Evolutionary conservation across 225 moss, liverwort and hornwort species (phyloP).

Genomic region (Bryum argenteum): DNA sequence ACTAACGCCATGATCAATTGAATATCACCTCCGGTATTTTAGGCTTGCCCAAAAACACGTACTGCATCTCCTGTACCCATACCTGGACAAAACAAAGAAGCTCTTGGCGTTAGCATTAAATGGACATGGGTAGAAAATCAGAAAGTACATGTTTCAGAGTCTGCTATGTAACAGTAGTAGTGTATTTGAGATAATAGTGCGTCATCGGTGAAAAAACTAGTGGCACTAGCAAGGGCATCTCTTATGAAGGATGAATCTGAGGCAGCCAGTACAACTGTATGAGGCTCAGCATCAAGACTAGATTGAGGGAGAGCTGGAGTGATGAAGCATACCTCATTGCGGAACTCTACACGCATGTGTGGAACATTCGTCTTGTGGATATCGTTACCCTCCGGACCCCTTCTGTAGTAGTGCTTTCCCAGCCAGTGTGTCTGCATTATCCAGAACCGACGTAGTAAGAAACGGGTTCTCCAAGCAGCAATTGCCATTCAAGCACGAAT

Average conservation of each 20-base stretch:
- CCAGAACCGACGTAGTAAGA: conserved; percentile 26
- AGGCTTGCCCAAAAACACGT: conserved; percentile 62
- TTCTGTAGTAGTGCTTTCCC: conserved; percentile 69
- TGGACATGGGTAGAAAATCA: background rate
- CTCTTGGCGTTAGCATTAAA: background rate
- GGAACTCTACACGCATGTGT: conserved; percentile 94
- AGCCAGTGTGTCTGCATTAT: conserved; percentile 80
- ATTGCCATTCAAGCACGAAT: background rate
- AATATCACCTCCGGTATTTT: conserved; percentile 67
- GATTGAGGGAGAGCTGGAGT: background rate
- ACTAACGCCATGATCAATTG: conserved; percentile 41
- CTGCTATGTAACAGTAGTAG: too few relatives aligned
- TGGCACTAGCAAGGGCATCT: background rate
- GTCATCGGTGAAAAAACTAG: background rate
- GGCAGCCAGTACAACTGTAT: background rate
- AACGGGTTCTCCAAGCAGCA: background rate
- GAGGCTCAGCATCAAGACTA: background rate
- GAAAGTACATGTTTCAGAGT: too few relatives aligned
- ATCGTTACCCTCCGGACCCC: conserved; percentile 86
- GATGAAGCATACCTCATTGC: conserved; percentile 67
- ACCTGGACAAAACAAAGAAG: conserved; percentile 53
- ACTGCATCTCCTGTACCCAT: conserved; percentile 91
- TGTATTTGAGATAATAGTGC: background rate
- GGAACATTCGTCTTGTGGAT: conserved; percentile 96
- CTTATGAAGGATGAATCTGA: background rate